Conservation (phyloP, 768 basidiomycete genomes). For the Leccinum truebloodii region DNA sequence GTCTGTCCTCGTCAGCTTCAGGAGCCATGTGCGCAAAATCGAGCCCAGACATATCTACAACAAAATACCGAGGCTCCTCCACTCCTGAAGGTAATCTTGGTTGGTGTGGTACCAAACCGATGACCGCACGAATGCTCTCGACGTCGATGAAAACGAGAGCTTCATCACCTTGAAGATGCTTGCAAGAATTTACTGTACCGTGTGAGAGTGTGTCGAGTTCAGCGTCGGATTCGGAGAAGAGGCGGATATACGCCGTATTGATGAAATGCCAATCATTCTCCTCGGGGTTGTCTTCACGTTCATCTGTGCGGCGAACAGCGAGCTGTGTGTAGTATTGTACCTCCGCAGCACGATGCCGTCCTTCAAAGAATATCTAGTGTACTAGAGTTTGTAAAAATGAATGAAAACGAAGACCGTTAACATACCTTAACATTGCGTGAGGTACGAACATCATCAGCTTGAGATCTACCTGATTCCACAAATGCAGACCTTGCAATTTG, state of each 20-base stretch:
- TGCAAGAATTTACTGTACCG: neutral
- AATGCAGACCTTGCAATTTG: neutral
- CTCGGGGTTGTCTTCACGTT: no score
- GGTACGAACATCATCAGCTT: neutral
- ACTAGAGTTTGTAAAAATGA: no score
- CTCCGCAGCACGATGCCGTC: neutral
- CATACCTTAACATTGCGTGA: neutral
- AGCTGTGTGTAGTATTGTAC: no score
- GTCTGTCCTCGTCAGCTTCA: no score
- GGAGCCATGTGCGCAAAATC: neutral
- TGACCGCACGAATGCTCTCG: neutral
- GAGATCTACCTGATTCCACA: neutral
- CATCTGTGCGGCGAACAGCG: no score
- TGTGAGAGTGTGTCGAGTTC: neutral
- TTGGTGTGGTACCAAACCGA: neutral
- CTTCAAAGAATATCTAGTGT: neutral
- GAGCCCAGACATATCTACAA: neutral
- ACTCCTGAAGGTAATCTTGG: neutral
- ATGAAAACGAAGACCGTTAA: neutral
- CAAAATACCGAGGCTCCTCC: neutral
- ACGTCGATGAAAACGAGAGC: neutral
- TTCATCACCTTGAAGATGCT: neutral
- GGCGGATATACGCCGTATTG: neutral
- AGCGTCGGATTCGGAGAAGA: neutral
- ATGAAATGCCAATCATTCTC: neutral